Evolutionary conservation across 768 basidiomycete species (phyloP).

Genomic region (Mycena kentingensis): DNA sequence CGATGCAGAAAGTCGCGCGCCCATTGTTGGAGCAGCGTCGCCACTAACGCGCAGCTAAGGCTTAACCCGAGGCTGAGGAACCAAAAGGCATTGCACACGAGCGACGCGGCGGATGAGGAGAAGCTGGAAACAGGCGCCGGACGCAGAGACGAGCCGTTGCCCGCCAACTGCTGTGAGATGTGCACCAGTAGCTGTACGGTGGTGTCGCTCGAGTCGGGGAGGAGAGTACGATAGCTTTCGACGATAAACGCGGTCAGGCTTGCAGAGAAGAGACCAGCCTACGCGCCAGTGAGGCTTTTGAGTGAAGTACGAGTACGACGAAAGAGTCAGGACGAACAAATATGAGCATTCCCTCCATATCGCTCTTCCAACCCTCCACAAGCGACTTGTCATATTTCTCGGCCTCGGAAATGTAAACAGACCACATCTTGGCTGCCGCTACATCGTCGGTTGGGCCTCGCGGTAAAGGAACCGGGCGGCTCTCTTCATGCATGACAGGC

Average conservation of each 20-base stretch:
- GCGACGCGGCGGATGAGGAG: not conserved
- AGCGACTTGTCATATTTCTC: not conserved
- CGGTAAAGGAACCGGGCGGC: no score
- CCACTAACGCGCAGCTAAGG: slow-evolving; percentile 1
- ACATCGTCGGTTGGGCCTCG: no score
- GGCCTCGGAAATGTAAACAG: not conserved
- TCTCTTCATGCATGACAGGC: no score
- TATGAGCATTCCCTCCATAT: no score
- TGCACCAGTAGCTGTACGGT: not conserved
- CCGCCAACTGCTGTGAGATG: not conserved
- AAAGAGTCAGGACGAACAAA: not conserved
- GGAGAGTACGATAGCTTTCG: not conserved
- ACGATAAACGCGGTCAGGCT: slow-evolving; percentile 2
- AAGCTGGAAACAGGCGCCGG: not conserved
- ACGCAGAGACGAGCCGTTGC: not conserved
- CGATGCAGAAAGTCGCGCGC: not conserved
- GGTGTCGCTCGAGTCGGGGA: not conserved
- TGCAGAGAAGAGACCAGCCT: slow-evolving; percentile 9
- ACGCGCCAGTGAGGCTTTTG: not conserved
- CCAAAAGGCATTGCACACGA: not conserved
- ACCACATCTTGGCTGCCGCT: no score
- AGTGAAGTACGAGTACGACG: not conserved
- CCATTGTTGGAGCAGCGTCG: not conserved
- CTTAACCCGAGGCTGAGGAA: slow-evolving; percentile 2
- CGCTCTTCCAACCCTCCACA: slow-evolving; percentile 1